phyloP scores from a whole-genome alignment of 768 basidiomycete genomes.

The Trametes maxima region DNA sequence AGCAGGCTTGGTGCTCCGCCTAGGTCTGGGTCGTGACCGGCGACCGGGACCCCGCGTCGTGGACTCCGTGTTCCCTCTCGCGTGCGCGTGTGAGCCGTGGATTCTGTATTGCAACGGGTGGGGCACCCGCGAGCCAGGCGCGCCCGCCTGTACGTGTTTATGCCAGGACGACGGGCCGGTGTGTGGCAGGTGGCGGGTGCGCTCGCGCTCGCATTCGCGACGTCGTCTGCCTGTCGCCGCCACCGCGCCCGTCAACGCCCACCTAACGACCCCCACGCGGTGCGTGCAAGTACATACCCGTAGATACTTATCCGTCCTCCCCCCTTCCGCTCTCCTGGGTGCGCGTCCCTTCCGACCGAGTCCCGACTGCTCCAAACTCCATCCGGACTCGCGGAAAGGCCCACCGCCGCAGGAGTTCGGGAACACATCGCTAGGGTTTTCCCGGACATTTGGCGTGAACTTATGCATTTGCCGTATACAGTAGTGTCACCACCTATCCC shows the following conservation, averaged over 20 bases:
- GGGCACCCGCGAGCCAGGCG: too few species aligned
- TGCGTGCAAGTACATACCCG: neutral
- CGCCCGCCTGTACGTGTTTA: neutral
- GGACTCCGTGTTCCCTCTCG: neutral
- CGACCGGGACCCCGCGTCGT: neutral
- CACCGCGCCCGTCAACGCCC: neutral
- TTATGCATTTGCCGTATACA: too few species aligned
- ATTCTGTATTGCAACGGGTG: neutral
- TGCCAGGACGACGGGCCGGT: neutral
- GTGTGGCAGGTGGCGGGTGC: neutral
- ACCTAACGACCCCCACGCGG: neutral
- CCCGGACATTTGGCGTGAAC: too few species aligned
- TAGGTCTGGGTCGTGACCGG: neutral
- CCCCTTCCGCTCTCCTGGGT: too few species aligned
- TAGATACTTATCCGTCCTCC: too few species aligned
- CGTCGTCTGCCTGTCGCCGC: neutral
- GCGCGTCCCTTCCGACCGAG: too few species aligned
- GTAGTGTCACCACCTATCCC: too few species aligned
- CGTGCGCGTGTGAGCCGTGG: neutral
- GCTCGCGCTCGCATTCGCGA: neutral
- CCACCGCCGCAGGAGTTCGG: too few species aligned
- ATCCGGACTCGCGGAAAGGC: neutral
- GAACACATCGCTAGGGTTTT: too few species aligned
- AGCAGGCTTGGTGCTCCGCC: neutral
- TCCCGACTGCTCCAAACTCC: neutral